Percentiles rank a stretch among this genome's conserved stretches.
Evolutionary conservation across 192 early-diverging fungal species (phyloP).

Genomic region (Coemansia sp.): DNA sequence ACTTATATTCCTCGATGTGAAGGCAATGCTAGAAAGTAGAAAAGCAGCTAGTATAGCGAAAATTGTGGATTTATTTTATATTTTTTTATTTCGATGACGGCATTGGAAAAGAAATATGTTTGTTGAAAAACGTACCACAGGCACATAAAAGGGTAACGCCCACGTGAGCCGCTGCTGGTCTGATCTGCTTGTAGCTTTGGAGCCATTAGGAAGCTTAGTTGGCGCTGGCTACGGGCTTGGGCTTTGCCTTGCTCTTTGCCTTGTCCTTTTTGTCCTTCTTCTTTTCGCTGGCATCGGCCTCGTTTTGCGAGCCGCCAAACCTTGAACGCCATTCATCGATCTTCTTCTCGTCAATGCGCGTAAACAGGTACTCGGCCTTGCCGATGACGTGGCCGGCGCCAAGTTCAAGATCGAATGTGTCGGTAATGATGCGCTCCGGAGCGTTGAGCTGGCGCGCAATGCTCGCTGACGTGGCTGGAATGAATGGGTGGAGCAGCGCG

Average conservation of each 20-base stretch:
- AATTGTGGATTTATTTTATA: background rate
- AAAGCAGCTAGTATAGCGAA: background rate
- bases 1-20: too few relatives aligned
- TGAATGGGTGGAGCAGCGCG: slow-evolving; percentile 85
- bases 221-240: background rate
- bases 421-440: slow-evolving; percentile 73
- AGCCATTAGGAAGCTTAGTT: background rate
- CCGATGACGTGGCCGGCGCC: slow-evolving; percentile 78
- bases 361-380: slow-evolving; percentile 90
- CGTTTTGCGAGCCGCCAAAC: slow-evolving; percentile 66
- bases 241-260: background rate
- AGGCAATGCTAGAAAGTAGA: background rate
- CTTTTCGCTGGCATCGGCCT: background rate
- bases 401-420: slow-evolving; percentile 74
- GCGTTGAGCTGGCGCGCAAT: slow-evolving; percentile 86
- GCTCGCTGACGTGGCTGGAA: slow-evolving; percentile 79
- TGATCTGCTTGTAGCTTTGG: background rate
- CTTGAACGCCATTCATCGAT: slow-evolving; percentile 73
- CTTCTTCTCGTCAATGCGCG: slow-evolving; percentile 80
- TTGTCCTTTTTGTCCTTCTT: slow-evolving; percentile 8
- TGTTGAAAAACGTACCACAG: background rate
- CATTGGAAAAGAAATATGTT: background rate
- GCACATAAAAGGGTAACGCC: background rate
- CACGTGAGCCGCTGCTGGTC: background rate
- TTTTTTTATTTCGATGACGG: too few relatives aligned